A percentile compares a stretch with the other conserved stretches of the same genome.
phyloP scores from a whole-genome alignment of 2,329 filamentous ascomycete genomes.

The Sclerotinia spermophila region DNA sequence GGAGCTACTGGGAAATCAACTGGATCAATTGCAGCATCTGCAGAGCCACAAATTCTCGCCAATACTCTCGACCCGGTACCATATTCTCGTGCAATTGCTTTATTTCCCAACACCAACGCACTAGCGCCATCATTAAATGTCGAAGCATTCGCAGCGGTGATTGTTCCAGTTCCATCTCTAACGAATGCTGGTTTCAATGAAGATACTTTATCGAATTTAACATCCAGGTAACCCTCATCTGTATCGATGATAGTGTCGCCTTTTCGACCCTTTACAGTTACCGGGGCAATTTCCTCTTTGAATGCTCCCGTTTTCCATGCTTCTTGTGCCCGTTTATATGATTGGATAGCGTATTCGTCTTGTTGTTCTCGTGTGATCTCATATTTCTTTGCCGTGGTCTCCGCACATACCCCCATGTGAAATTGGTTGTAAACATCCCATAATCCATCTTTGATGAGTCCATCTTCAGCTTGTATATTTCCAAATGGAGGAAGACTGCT shows the following conservation, averaged over 20 bases:
- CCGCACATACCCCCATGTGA: conserved; percentile 97
- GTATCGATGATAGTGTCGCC: conserved; percentile 74
- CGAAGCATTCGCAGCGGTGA: conserved; percentile 92
- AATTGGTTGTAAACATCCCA: conserved; percentile 96
- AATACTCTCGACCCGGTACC: conserved; percentile 74
- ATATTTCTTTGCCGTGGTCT: conserved; percentile 88
- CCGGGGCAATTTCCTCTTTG: conserved; percentile 83
- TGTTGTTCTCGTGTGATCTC: conserved; percentile 78
- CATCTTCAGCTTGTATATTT: conserved; percentile 83
- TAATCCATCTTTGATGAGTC: conserved; percentile 87
- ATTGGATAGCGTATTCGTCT: conserved; percentile 84
- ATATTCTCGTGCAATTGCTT: conserved; percentile 75
- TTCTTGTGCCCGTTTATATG: conserved; percentile 83
- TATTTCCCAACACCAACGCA: conserved; percentile 80
- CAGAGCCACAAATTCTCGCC: conserved; percentile 79
- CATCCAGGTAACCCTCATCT: conserved; percentile 84
- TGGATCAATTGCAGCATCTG: conserved; percentile 85
- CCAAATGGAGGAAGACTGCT: conserved; percentile 81
- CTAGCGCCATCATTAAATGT: conserved; percentile 94
- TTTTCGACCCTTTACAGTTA: conserved; percentile 80
- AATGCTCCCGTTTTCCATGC: conserved; percentile 84
- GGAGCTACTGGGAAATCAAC: conserved; percentile 95
- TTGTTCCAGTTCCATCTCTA: conserved; percentile 77
- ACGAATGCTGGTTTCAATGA: conserved; percentile 90
- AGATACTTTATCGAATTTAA: conserved; percentile 82